Conservation (phyloP, 495 filamentous ascomycete genomes). For the Neurospora hispaniola region DNA sequence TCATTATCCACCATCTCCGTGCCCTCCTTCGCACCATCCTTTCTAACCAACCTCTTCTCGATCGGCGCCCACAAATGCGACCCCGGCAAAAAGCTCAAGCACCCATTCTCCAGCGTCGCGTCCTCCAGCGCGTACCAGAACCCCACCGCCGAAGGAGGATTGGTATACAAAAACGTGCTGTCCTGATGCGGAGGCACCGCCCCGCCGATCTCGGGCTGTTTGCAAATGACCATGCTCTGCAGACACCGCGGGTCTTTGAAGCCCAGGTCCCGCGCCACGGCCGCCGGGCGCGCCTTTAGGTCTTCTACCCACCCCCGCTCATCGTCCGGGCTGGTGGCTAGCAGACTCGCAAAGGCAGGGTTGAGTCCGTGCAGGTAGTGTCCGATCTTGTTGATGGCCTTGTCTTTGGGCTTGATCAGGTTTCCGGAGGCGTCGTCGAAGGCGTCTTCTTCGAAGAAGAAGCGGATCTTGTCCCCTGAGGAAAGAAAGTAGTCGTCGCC, state of each 20-base stretch:
- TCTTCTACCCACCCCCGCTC: constrained; percentile 3
- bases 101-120: constrained; percentile 72
- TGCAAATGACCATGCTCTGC: constrained; percentile 97
- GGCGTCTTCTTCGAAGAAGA: constrained; percentile 93
- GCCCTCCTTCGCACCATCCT: constrained; percentile 28
- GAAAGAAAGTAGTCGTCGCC: constrained; percentile 91
- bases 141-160: constrained; percentile 81
- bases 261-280: constrained; percentile 58
- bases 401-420: constrained; percentile 64
- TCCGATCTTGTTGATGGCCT: constrained; percentile 93
- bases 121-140: constrained; percentile 97
- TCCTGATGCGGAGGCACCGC: constrained; percentile 84
- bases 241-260: constrained; percentile 62
- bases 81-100: constrained; percentile 72
- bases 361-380: constrained; percentile 76
- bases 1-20: constrained; percentile 43
- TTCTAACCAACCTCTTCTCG: constrained; percentile 63
- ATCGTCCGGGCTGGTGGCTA: constrained; percentile 35
- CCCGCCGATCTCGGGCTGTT: constrained; percentile 91
- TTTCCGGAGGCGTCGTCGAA: constrained; percentile 41
- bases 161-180: constrained; percentile 82
- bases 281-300: constrained; percentile 31
- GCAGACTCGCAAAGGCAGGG: constrained; percentile 55
- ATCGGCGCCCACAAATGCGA: constrained; percentile 61
- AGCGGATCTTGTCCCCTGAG: constrained; percentile 81